Conservation (phyloP, 2,329 filamentous ascomycete genomes). For the Pseudogymnoascus sp. region DNA sequence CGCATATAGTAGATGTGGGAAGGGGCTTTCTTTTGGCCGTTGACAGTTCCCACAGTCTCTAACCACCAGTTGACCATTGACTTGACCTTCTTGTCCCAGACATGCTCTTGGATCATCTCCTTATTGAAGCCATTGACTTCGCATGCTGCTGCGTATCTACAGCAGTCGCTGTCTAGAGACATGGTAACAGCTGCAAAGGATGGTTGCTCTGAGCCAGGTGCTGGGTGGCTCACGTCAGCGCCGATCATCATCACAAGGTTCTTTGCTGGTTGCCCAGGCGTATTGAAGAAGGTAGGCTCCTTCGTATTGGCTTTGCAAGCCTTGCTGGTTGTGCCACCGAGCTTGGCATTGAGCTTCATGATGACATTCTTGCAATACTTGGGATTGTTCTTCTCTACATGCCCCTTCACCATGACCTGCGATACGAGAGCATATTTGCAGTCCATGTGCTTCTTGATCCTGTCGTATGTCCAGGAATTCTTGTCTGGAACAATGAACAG, state of each 20-base stretch:
- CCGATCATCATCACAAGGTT: constrained; percentile 67
- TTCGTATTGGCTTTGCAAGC: constrained; percentile 9
- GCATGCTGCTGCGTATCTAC: constrained; percentile 69
- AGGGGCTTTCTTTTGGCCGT: constrained; percentile 46
- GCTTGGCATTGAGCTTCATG: constrained; percentile 96
- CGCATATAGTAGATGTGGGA: constrained; percentile 83
- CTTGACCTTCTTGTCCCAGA: constrained; percentile 49
- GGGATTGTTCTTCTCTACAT: constrained; percentile 59
- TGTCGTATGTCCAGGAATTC: constrained; percentile 65
- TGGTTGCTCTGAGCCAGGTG: constrained; percentile 55
- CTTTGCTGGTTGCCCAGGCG: not conserved
- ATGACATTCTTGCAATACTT: constrained; percentile 92
- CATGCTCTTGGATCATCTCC: constrained; percentile 55
- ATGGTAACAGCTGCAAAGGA: constrained; percentile 87
- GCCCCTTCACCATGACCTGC: constrained; percentile 66
- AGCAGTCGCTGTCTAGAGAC: constrained; percentile 61
- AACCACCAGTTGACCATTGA: constrained; percentile 62
- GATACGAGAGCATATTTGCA: constrained; percentile 76
- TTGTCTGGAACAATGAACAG: constrained; percentile 69
- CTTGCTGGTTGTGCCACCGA: constrained; percentile 68
- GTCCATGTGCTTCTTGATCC: constrained; percentile 84
- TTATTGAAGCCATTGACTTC: constrained; percentile 76
- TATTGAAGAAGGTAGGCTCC: not conserved
- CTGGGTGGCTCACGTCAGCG: constrained; percentile 79
- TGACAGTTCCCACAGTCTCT: constrained; percentile 32